Evolutionary conservation across 1,284 basidiomycete genomes (phyloP).

Genomic region (Xerocomus amazonicus): DNA sequence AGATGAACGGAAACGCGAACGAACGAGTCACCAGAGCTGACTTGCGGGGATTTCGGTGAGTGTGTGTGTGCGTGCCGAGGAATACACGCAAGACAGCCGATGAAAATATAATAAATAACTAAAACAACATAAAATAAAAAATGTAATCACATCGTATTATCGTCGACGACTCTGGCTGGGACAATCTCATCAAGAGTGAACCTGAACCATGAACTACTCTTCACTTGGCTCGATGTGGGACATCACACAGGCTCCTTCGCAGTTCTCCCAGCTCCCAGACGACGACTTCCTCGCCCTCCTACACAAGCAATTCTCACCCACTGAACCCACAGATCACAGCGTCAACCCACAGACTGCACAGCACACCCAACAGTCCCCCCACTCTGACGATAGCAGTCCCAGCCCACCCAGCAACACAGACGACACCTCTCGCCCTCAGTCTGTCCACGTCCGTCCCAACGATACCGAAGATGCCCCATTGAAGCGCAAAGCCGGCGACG

Average conservation of each 20-base stretch:
- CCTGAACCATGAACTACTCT: slow-evolving; percentile 26
- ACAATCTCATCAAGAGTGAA: slow-evolving; percentile 7
- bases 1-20: neutral
- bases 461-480: slow-evolving; percentile 45
- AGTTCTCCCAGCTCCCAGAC: slow-evolving; percentile 64
- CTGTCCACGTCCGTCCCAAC: slow-evolving; percentile 34
- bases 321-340: slow-evolving; percentile 25
- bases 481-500: slow-evolving; percentile 73
- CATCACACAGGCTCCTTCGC: slow-evolving; percentile 51
- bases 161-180: too few relatives aligned
- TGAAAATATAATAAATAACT: slow-evolving; percentile 8
- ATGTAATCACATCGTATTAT: too few relatives aligned
- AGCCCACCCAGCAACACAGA: slow-evolving; percentile 57
- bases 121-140: neutral
- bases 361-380: slow-evolving; percentile 42
- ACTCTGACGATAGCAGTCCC: slow-evolving; percentile 69
- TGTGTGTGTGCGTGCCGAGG: slow-evolving; percentile 1
- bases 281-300: slow-evolving; percentile 75
- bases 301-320: slow-evolving; percentile 62
- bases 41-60: too few relatives aligned
- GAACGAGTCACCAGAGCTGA: neutral
- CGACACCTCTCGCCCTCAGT: slow-evolving; percentile 26
- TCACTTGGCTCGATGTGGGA: slow-evolving; percentile 58
- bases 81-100: slow-evolving; percentile 4
- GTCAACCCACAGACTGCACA: slow-evolving; percentile 51